Conservation (phyloP, 768 basidiomycete genomes). For the Kwoniella sp. region DNA sequence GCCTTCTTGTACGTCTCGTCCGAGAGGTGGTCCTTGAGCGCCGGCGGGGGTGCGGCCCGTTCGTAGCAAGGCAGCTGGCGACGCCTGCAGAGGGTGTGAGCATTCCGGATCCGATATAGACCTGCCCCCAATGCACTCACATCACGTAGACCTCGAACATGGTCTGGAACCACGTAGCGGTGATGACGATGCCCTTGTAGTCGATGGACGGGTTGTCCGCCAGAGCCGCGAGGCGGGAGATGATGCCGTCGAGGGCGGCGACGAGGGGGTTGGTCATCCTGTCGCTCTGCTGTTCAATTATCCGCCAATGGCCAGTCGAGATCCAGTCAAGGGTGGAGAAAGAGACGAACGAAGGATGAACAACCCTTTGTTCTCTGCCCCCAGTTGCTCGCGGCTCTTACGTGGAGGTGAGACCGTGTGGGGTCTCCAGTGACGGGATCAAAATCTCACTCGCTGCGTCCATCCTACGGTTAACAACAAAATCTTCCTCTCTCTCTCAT, state of each 20-base stretch:
- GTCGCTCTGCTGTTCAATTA: too few species aligned
- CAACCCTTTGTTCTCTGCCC: too few species aligned
- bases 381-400: too few species aligned
- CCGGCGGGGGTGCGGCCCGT: slow-evolving; percentile 66
- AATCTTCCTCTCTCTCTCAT: too few species aligned
- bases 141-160: slow-evolving; percentile 80
- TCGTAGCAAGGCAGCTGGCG: slow-evolving; percentile 84
- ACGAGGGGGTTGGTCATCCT: slow-evolving; percentile 15
- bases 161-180: slow-evolving; percentile 70
- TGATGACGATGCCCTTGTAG: slow-evolving; percentile 78
- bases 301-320: too few species aligned
- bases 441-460: too few species aligned
- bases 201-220: slow-evolving; percentile 50
- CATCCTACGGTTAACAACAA: too few species aligned
- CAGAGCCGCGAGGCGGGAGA: slow-evolving; percentile 17
- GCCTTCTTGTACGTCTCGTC: slow-evolving; percentile 76
- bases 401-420: too few species aligned
- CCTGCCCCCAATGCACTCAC: slow-evolving; percentile 55
- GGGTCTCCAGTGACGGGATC: too few species aligned
- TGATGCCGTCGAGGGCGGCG: slow-evolving; percentile 12
- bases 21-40: slow-evolving; percentile 66
- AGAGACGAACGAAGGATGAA: too few species aligned
- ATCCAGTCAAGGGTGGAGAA: too few species aligned
- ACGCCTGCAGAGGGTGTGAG: slow-evolving; percentile 51
- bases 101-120: not conserved